Conservation (phyloP, 2,329 filamentous ascomycete genomes). For the Aspergillus jensenii region DNA sequence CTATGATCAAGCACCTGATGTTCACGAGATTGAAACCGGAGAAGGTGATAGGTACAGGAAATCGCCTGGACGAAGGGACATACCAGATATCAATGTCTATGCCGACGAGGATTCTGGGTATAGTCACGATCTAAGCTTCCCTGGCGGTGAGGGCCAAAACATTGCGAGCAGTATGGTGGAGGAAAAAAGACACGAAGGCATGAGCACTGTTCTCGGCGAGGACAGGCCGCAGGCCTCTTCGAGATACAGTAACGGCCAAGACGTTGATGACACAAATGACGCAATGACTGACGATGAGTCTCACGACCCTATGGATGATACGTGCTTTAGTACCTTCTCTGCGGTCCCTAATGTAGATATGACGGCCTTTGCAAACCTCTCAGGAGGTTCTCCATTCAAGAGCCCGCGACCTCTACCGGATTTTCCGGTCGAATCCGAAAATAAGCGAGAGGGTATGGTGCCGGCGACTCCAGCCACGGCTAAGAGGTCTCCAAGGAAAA, state of each 20-base stretch:
- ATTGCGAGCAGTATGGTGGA: conserved; percentile 38
- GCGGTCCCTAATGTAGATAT: conserved; percentile 74
- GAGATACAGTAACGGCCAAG: conserved; percentile 23
- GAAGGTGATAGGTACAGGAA: conserved; percentile 27
- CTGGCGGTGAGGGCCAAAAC: conserved; percentile 15
- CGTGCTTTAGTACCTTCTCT: conserved; percentile 78
- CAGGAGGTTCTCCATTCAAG: conserved; percentile 61
- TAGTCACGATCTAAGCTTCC: conserved; percentile 19
- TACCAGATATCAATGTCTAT: conserved; percentile 27
- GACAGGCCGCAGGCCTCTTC: conserved; percentile 19
- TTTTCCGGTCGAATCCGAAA: conserved; percentile 33
- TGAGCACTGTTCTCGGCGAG: conserved; percentile 42
- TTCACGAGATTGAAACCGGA: conserved; percentile 8
- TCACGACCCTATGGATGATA: conserved; percentile 42
- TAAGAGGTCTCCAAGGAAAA: conserved; percentile 35
- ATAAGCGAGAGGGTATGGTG: conserved; percentile 19
- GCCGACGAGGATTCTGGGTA: conserved; percentile 28
- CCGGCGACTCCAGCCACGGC: conserved; percentile 50
- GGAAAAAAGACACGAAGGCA: conserved; percentile 41
- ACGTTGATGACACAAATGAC: conserved; percentile 26
- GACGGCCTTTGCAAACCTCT: conserved; percentile 76
- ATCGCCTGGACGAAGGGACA: conserved; percentile 22
- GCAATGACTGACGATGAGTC: conserved; percentile 29
- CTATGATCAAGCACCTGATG: conserved; percentile 21
- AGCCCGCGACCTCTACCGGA: conserved; percentile 38